Conservation (phyloP, 2,329 filamentous ascomycete species). For the Diaporthe nobilis region DNA sequence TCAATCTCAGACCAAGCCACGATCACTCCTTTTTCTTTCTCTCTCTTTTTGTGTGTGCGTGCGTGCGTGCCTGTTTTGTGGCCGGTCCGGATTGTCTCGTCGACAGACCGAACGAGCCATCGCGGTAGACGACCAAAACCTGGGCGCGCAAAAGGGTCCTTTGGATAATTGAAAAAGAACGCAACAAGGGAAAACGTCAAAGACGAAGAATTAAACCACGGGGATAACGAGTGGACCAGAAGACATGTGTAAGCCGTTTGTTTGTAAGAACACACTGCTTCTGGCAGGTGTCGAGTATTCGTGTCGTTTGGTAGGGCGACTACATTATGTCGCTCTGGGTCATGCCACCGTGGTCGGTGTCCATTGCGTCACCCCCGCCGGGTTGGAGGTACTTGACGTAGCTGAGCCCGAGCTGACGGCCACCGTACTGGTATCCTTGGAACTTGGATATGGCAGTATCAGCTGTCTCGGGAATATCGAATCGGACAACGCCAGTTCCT, state of each 20-base stretch:
- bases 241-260: constrained; percentile 6
- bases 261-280: constrained; percentile 6
- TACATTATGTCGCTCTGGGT: constrained; percentile 99
- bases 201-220: constrained; percentile 33
- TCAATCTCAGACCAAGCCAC: constrained; percentile 19
- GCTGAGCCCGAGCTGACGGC: constrained; percentile 90
- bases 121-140: constrained; percentile 8
- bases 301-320: constrained; percentile 38
- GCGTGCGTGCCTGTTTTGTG: constrained; percentile 18
- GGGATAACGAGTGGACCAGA: constrained; percentile 30
- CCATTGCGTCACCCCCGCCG: constrained; percentile 79
- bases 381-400: constrained; percentile 92
- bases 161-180: background rate
- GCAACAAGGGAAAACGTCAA: constrained; percentile 7
- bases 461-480: constrained; percentile 85
- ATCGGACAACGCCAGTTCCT: constrained; percentile 96
- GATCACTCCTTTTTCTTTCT: constrained; percentile 31
- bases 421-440: constrained; percentile 96
- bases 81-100: background rate
- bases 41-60: constrained; percentile 9
- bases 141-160: constrained; percentile 10
- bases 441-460: constrained; percentile 98
- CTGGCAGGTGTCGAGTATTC: background rate
- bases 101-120: constrained; percentile 1
- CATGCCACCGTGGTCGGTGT: constrained; percentile 81